Conservation (phyloP, 306 rosid species). For the Inga leiocalycina region DNA sequence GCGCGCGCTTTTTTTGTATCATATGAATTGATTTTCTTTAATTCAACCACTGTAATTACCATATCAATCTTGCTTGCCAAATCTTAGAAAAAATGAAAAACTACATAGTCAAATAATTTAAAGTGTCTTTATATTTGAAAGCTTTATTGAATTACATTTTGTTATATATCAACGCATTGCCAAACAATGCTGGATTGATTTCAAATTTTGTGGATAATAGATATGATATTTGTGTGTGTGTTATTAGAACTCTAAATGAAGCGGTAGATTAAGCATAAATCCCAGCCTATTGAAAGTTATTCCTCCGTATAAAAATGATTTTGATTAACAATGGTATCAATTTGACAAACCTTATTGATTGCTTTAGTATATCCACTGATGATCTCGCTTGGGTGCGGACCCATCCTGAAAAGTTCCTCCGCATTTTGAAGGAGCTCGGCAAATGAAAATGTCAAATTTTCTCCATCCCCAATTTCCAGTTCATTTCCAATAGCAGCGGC, state of each 20-base stretch:
- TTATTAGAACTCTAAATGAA: not conserved
- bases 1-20: not conserved
- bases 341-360: conserved; percentile 61
- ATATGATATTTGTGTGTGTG: no score
- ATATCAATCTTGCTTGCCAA: not conserved
- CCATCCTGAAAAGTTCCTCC: conserved; percentile 93
- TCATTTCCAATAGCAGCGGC: conserved; percentile 85
- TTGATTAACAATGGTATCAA: not conserved
- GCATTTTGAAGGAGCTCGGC: conserved; percentile 88
- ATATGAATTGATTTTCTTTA: not conserved
- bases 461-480: conserved; percentile 95
- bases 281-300: not conserved
- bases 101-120: no score
- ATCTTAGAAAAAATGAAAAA: not conserved
- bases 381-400: conserved; percentile 90
- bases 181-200: not conserved
- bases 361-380: conserved; percentile 91
- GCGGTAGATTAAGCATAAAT: not conserved
- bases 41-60: not conserved
- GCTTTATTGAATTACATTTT: not conserved
- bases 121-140: not conserved
- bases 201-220: not conserved
- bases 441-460: conserved; percentile 83
- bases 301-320: not conserved
- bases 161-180: no score